Evolutionary conservation across 805 yeast species (phyloP).

Genomic region (Pichia thaimueangensis): DNA sequence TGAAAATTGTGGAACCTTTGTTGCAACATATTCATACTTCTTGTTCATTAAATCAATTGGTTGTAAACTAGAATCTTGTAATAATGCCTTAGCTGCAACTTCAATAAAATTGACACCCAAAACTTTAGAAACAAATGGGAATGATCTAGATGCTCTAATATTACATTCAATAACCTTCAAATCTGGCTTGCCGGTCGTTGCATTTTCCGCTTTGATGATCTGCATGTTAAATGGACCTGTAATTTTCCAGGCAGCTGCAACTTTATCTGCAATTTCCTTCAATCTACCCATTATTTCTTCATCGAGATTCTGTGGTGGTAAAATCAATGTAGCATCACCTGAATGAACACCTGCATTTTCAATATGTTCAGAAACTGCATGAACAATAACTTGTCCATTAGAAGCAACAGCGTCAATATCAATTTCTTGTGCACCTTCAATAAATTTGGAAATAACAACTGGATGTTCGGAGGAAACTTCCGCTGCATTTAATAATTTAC

Average conservation of each 20-base stretch:
- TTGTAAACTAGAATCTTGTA: slow-evolving; percentile 64
- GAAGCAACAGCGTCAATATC: slow-evolving; percentile 96
- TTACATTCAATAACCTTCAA: slow-evolving; percentile 98
- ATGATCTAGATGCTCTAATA: slow-evolving; percentile 96
- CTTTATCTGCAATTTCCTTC: slow-evolving; percentile 86
- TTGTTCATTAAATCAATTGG: slow-evolving; percentile 81
- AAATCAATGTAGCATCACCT: slow-evolving; percentile 93
- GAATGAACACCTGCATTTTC: slow-evolving; percentile 99
- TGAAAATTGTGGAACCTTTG: slow-evolving; percentile 97
- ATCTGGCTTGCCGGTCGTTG: slow-evolving; percentile 50
- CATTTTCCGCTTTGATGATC: slow-evolving; percentile 69
- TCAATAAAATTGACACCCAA: slow-evolving; percentile 92
- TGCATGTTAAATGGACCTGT: slow-evolving; percentile 99
- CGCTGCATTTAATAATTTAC: slow-evolving; percentile 80
- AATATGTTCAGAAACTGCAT: slow-evolving; percentile 95
- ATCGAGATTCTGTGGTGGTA: slow-evolving; percentile 83
- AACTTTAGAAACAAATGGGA: slow-evolving; percentile 98
- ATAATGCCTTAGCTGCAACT: slow-evolving; percentile 83
- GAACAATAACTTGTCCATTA: slow-evolving; percentile 83
- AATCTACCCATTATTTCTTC: slow-evolving; percentile 62
- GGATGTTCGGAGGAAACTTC: slow-evolving; percentile 95
- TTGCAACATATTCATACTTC: slow-evolving; percentile 78
- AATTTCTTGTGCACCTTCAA: slow-evolving; percentile 93
- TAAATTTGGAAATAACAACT: slow-evolving; percentile 93
- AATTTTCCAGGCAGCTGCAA: slow-evolving; percentile 89